Base-by-base conservation (phyloP, 345 rosid genomes). In the Gossypium australe region DNA sequence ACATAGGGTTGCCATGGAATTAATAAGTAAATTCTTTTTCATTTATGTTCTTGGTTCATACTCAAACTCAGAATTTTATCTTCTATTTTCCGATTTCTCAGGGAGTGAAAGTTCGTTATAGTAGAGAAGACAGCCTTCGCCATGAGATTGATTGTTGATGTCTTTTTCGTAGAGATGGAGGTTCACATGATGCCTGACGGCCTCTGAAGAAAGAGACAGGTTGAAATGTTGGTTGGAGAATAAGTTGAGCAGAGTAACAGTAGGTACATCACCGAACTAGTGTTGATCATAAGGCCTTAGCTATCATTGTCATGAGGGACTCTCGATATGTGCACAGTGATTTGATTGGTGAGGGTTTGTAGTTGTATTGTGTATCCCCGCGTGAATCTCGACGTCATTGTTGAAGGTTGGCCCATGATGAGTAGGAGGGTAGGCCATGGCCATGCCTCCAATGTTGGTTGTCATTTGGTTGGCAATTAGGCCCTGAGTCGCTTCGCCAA, bases 51-150 rank as follows among this genome's bases (percentile, higher is more conserved):
- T 67, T 82, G 20, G 75, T 71, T 12, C 52, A 25, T 67, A 67
- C 56, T 22, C 20, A 45, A n/a, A 53, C 38, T 1, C 7, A 9
- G 5, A 45, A 47, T 13, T 67, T 49, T 16, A 48, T 51, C 14
- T 49, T 69, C 22, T 56, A 51, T 25, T 25, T 25, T 49, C 58
- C 16, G 17, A 25, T 52, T 81, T 75, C 49, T 59, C 88, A 95
- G 99, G 99, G 96, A 78, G 87, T 86, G 72, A 90, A 95, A 80
- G 77, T 85, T 77, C 84, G 89, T 7, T 95, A 91, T 82, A 83
- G 79, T 22, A 85, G 97, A 85, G 96, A 83, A 67, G 88, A 84
- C 87, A 93, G 99, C 80, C 84, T 90, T 77, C 93, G 97, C 58
- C 91, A 68, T 7, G 96, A 93, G 83, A 20, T 9, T 11, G 29